Evolutionary conservation across 1,139 yeast species (phyloP).

Genomic region (Kodamaea plutei): DNA sequence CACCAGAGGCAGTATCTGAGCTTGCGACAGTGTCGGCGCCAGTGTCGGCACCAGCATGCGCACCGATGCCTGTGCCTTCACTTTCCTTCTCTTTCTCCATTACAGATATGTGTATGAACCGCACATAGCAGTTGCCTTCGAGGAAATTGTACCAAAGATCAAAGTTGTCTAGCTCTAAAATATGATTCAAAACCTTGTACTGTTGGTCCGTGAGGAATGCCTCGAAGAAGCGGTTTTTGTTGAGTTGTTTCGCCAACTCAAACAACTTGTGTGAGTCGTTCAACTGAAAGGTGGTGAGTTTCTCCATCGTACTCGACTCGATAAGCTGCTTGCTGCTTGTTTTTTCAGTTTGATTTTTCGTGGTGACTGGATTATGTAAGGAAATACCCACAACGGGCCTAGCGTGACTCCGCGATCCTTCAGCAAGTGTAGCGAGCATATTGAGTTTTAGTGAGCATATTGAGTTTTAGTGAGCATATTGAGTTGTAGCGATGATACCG

Average conservation of each 20-base stretch:
- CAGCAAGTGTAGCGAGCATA: too few relatives aligned
- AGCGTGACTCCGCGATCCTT: too few relatives aligned
- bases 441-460: too few relatives aligned
- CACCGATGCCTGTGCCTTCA: not conserved
- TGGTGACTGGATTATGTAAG: too few relatives aligned
- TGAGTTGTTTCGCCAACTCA: conserved; percentile 46
- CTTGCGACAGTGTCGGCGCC: conserved; percentile 15
- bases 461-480: too few relatives aligned
- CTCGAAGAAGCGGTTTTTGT: conserved; percentile 48
- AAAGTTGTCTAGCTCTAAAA: conserved; percentile 28
- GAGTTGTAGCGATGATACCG: too few relatives aligned
- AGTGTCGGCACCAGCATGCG: not conserved
- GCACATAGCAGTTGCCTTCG: conserved; percentile 46
- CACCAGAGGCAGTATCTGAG: too few relatives aligned
- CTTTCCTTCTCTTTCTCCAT: conserved; percentile 10
- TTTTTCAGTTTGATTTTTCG: too few relatives aligned
- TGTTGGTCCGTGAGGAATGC: conserved; percentile 62
- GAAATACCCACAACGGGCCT: too few relatives aligned
- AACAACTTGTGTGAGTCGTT: conserved; percentile 41
- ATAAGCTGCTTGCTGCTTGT: too few relatives aligned
- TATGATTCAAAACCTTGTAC: conserved; percentile 45
- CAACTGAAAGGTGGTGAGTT: conserved; percentile 39
- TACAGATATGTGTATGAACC: conserved; percentile 18
- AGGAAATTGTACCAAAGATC: conserved; percentile 52
- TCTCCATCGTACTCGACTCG: conserved; percentile 37